phyloP scores from a whole-genome alignment of 805 yeast genomes.

The Ogataea degrootiae region DNA sequence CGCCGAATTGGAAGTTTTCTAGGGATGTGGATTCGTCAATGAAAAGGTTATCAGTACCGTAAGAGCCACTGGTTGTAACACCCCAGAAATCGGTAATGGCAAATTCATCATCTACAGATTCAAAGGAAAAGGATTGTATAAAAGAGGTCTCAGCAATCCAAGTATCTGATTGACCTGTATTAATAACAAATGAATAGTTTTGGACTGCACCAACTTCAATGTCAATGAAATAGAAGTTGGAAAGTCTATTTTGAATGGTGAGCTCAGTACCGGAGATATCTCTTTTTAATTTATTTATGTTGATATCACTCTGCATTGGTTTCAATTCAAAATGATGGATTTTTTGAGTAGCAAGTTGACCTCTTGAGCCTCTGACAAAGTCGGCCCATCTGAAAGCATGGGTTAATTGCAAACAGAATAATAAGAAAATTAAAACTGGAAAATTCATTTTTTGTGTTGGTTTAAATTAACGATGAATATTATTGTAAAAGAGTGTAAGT shows the following conservation, averaged over 20 bases:
- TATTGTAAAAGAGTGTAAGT: background rate
- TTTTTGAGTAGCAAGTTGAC: background rate
- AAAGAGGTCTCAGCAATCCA: conserved; percentile 23
- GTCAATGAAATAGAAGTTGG: conserved; percentile 17
- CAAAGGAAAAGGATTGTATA: conserved; percentile 9
- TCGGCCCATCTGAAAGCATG: background rate
- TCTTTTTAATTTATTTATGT: conserved; percentile 7
- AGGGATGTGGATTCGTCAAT: conserved; percentile 9
- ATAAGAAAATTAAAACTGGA: background rate
- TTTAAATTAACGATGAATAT: background rate
- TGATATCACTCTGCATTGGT: background rate
- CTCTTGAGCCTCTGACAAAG: background rate
- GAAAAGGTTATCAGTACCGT: conserved; percentile 15
- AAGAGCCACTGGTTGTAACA: conserved; percentile 13
- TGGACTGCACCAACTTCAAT: conserved; percentile 24
- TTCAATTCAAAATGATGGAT: conserved; percentile 1
- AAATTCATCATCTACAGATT: conserved; percentile 6
- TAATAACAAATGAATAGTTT: conserved; percentile 22
- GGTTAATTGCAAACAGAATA: background rate
- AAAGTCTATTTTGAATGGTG: conserved; percentile 11
- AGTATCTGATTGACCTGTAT: conserved; percentile 28
- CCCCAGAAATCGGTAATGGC: conserved; percentile 8
- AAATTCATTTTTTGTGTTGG: background rate
- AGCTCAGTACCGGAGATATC: conserved; percentile 12
- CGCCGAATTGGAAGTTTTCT: conserved; percentile 16